Conservation (phyloP, 371 early-diverging fungal species). For the Mortierella sp. region DNA sequence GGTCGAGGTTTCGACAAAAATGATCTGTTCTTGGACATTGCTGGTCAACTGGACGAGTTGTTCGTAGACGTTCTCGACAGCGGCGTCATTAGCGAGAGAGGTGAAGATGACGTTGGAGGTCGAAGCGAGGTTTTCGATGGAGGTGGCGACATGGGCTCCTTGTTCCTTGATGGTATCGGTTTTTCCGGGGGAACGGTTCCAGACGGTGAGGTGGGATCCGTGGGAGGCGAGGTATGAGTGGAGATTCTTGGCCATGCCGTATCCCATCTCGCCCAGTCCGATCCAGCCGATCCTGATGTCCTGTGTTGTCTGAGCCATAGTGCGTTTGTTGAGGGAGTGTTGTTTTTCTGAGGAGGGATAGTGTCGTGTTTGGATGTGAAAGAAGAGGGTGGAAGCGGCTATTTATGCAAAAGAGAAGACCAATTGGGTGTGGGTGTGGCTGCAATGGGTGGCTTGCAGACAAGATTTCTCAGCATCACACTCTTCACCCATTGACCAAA, state of each 20-base stretch:
- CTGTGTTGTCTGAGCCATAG: constrained; percentile 12
- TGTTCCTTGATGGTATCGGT: constrained; percentile 20
- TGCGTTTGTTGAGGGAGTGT: neutral
- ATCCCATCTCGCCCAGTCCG: constrained; percentile 48
- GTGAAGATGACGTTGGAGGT: constrained; percentile 55
- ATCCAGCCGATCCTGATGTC: constrained; percentile 42
- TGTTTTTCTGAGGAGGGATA: neutral
- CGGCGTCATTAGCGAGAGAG: constrained; percentile 54
- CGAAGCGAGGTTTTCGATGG: constrained; percentile 37
- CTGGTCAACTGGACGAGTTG: constrained; percentile 29
- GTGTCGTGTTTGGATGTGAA: neutral
- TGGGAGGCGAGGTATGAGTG: constrained; percentile 37
- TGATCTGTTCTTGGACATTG: constrained; percentile 21
- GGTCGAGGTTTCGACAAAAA: constrained; percentile 55
- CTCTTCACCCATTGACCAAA: neutral
- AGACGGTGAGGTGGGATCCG: constrained; percentile 36
- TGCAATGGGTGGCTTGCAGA: neutral
- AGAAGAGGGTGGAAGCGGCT: neutral
- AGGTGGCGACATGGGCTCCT: constrained; percentile 39
- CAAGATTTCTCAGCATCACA: neutral
- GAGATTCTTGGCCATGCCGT: constrained; percentile 53
- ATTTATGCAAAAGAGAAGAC: neutral
- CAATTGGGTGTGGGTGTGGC: neutral
- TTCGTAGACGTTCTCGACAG: constrained; percentile 43
- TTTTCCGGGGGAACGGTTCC: constrained; percentile 55